Evolutionary conservation across 352 stramenopile genomes (phyloP).

Genomic region (Phytophthora multivora): DNA sequence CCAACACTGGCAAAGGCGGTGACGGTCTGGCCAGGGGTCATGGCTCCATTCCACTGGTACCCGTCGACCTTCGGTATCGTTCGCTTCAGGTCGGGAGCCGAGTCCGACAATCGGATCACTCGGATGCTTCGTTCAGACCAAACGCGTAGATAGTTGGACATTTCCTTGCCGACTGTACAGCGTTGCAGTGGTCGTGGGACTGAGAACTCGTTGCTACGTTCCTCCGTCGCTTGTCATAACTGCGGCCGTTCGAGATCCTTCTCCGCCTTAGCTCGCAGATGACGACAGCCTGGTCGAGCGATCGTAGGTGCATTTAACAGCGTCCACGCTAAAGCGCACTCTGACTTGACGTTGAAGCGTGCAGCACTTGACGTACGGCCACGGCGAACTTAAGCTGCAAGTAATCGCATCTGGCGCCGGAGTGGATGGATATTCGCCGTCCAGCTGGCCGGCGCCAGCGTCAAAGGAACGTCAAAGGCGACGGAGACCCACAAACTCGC

Average conservation of each 20-base stretch:
- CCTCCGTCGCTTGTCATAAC: neutral
- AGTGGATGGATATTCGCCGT: slow-evolving; percentile 22
- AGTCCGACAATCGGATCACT: no score
- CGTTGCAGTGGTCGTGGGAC: no score
- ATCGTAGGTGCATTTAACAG: neutral
- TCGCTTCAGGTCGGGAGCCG: no score
- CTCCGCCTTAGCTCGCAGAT: slow-evolving; percentile 10
- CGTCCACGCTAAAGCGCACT: slow-evolving; percentile 10
- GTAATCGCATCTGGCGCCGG: slow-evolving; percentile 24
- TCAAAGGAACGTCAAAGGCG: slow-evolving; percentile 13
- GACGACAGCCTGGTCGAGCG: slow-evolving; percentile 4
- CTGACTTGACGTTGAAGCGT: slow-evolving; percentile 17
- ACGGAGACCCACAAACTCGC: slow-evolving; percentile 13
- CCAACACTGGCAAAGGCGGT: neutral
- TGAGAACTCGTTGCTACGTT: no score
- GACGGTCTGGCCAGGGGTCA: neutral
- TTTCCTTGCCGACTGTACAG: no score
- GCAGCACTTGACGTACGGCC: neutral
- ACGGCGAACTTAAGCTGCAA: neutral
- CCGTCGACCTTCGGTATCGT: no score
- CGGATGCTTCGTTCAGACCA: no score
- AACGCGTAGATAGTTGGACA: no score
- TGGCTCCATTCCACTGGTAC: no score
- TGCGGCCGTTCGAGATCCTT: neutral
- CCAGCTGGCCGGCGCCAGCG: slow-evolving; percentile 11